Base-by-base conservation (phyloP, 345 rosid species). In the Corchorus capsularis region DNA sequence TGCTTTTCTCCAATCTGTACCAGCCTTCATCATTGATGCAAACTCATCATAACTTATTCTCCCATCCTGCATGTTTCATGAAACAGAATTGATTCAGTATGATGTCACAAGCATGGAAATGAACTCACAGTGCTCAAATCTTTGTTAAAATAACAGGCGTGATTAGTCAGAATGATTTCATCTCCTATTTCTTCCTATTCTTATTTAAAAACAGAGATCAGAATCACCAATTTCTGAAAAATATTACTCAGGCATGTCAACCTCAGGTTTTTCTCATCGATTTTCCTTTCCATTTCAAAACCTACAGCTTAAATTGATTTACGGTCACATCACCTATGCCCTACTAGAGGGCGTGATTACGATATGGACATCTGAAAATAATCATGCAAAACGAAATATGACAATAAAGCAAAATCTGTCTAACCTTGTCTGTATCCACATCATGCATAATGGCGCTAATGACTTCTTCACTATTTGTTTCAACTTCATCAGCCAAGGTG, bases 1-100 rank as follows among this genome's bases (percentile, higher is more conserved):
- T 17, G 98, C 98, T 83, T 93, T 95, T 81, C 99, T 89, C 99
- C 99, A 93, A 79, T 95, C 98, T 35, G 98, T 95, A 20, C 98
- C 99, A 0, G 96, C 92, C 85, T 95, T 93, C 99, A 95, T 95
- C 99, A 95, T 95, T 1, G 85, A 78, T 2, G 79, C 96, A 77
- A 95, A 95, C 85, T 95, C 99, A 19, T 90, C 92, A 8, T 87
- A 92, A 81, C 99, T 93, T 86, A 95, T 93, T 72, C 85, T 84
- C 56, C 97, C 99, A 85, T 95, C 99, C 99, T 93, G 81, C 79
- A 81, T 56, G 14, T 5, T 27, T 64, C 9, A 39, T 22, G 27
- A 70, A 68, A 39, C 17, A 57, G 16, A 72, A 62, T 27, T 27
- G 27, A 27, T 62, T 73, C 22, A 16, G 45, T 61, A 34, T 14